Evolutionary conservation across 2,329 filamentous ascomycete species (phyloP), one percentile per base, ranked within the genome.

Genomic region (Hymenoscyphus fructigenus): DNA sequence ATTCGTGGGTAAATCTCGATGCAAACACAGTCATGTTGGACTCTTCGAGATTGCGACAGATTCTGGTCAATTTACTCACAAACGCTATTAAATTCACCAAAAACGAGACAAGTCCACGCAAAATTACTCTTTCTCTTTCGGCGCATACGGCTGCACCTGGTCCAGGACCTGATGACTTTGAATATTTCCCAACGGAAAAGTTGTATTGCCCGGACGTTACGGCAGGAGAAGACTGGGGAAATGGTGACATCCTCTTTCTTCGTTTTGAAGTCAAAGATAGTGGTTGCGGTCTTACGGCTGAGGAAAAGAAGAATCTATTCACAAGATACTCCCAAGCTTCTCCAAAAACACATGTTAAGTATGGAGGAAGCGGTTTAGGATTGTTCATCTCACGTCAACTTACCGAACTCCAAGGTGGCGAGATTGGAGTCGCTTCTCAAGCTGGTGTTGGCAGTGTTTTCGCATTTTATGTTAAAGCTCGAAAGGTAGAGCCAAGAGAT

Each of bases 261-360:
- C 86, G 90, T 70, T 81, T 94, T 32, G 86, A 89, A 57, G 90
- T 94, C 26, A 84, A 87, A 68, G 91, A 94, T 70, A 92, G 90
- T 0, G 91, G 91, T 0, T 87, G 90, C 62, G 90, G 90, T 0
- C 80, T 95, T 10, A 89, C 82, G 1, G 81, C 85, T 1, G 84
- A 88, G 63, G 90, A 92, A 73, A 91, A 88, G 78, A 88, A 90
- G 63, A 83, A 86, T 57, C 82, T 94, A 0, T 94, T 94, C 76
- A 86, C 91, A 69, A 85, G 90, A n/a, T 94, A 93, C 75, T 88
- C 89, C 5, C 91, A 94, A 76, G 90, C 90, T 0, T 91, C 87
- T 20, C 89, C 90, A 1, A 86, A 87, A 57, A 93, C 91, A 0
- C 90, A 93, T 71, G 87, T 92, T 23, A 87, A 91, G 69, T 93